Evolutionary conservation across 495 filamentous ascomycete genomes (phyloP).

Genomic region (Xylaria acuta): DNA sequence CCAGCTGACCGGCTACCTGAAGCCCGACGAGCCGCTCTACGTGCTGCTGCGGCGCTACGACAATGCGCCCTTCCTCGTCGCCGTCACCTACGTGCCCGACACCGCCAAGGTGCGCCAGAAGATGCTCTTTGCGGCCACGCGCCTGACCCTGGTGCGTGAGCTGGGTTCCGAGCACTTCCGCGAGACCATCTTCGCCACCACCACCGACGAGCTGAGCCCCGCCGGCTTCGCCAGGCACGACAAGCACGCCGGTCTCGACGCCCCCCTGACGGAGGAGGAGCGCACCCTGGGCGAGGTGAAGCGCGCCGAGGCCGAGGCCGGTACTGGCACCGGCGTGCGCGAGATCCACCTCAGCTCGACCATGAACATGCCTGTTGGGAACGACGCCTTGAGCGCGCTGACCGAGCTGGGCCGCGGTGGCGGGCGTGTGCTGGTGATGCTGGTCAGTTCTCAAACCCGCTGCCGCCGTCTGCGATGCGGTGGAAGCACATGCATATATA

Average conservation of each 20-base stretch:
- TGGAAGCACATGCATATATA: neutral
- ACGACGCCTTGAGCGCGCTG: constrained; percentile 71
- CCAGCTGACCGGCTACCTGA: constrained; percentile 66
- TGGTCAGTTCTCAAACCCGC: constrained; percentile 62
- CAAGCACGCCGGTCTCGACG: constrained; percentile 66
- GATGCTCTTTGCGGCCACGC: constrained; percentile 92
- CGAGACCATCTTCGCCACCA: constrained; percentile 77
- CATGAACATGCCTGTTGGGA: constrained; percentile 70
- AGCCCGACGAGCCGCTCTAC: constrained; percentile 78
- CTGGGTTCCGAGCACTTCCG: constrained; percentile 88
- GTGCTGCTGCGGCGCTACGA: constrained; percentile 77
- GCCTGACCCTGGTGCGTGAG: constrained; percentile 82
- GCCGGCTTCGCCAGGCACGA: constrained; percentile 81
- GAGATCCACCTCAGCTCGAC: constrained; percentile 64
- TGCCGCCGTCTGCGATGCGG: neutral
- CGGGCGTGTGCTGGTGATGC: constrained; percentile 71
- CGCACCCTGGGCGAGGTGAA: constrained; percentile 75
- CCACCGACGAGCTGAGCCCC: constrained; percentile 70
- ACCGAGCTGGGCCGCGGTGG: constrained; percentile 59
- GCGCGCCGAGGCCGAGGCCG: constrained; percentile 79
- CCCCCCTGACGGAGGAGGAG: constrained; percentile 90
- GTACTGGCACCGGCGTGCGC: constrained; percentile 69
- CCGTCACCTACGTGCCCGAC: constrained; percentile 90
- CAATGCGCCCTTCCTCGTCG: constrained; percentile 63
- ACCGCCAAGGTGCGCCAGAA: constrained; percentile 90